These are phyloP conservation scores for Backusella australiensis DNA, from an alignment of 192 early-diverging fungal species.

Conservation along the genomic window DNA sequence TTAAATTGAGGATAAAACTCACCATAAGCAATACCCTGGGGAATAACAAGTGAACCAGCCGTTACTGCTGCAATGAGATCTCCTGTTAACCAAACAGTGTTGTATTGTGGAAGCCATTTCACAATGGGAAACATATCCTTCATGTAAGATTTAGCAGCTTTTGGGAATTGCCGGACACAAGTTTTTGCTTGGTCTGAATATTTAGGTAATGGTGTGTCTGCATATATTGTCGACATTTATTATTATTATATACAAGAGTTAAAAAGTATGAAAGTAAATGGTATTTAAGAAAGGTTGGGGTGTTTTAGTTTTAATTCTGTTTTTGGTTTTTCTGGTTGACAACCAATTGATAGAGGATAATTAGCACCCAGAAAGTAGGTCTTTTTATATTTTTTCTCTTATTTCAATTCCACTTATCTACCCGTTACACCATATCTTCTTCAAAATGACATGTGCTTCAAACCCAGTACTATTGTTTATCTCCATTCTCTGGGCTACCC, in stretches of 20 bases:
- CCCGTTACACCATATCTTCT: not conserved
- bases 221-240: not conserved
- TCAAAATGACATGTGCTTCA: not conserved
- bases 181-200: not conserved
- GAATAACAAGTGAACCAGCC: conserved; percentile 70
- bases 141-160: conserved; percentile 3
- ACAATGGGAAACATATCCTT: conserved; percentile 44
- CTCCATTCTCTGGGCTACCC: not conserved
- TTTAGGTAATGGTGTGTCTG: not conserved
- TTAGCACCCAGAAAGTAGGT: not conserved
- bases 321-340: not conserved
- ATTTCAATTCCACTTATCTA: not conserved
- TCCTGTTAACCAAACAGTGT: conserved; percentile 54
- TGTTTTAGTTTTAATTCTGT: not conserved
- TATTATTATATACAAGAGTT: not conserved
- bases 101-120: conserved; percentile 52
- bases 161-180: not conserved
- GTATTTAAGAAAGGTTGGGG: not conserved
- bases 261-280: not conserved
- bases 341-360: not conserved
- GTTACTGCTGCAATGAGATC: conserved; percentile 75
- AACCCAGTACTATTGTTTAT: not conserved
- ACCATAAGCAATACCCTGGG: conserved; percentile 71
- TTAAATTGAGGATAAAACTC: not conserved
- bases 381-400: not conserved